Conservation (phyloP, 83 land plant species). For the Picea mariana region DNA sequence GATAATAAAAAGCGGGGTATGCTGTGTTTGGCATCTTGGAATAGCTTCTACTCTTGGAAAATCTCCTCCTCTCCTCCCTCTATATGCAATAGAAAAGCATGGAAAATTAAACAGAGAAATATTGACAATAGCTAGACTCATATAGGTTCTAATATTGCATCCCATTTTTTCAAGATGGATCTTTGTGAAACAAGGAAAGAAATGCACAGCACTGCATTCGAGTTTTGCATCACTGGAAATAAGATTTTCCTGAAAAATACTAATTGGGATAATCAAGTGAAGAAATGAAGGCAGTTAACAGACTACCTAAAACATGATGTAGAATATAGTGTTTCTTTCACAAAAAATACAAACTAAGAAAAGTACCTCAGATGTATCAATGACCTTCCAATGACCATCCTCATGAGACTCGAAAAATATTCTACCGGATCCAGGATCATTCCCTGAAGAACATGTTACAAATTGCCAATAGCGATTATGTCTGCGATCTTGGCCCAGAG, state of each 20-base stretch:
- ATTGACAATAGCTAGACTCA: too few relatives aligned
- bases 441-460: slow-evolving; percentile 77
- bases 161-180: too few relatives aligned
- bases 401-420: slow-evolving; percentile 80
- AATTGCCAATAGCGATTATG: slow-evolving; percentile 97
- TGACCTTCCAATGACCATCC: slow-evolving; percentile 89
- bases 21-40: too few relatives aligned
- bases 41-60: too few relatives aligned
- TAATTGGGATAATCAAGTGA: background rate
- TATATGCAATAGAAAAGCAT: too few relatives aligned
- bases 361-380: slow-evolving; percentile 88
- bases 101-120: too few relatives aligned
- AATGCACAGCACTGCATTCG: background rate
- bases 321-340: background rate
- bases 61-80: too few relatives aligned
- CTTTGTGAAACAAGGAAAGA: too few relatives aligned
- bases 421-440: slow-evolving; percentile 93
- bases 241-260: background rate
- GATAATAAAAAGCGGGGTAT: too few relatives aligned
- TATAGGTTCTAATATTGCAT: too few relatives aligned
- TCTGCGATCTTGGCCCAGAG: slow-evolving; percentile 94
- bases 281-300: background rate
- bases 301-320: background rate
- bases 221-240: background rate
- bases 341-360: background rate